These are phyloP conservation scores for Rhizopogon rudus DNA, from an alignment of 768 basidiomycete species.

Conservation along the genomic window DNA sequence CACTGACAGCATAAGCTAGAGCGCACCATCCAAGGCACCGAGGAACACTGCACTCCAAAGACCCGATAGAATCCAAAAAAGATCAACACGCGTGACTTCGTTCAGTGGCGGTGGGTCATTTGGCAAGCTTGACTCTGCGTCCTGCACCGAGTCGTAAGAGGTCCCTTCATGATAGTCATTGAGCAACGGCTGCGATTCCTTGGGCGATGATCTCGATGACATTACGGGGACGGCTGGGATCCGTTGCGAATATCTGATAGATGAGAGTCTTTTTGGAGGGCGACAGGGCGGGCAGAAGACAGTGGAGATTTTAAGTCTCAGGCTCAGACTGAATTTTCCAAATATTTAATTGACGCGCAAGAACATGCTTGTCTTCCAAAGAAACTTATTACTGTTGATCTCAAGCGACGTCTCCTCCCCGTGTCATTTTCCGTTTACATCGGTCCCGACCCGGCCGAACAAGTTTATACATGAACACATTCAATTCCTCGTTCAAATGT, in stretches of 20 bases:
- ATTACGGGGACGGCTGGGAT: constrained; percentile 15
- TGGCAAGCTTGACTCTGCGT: constrained; percentile 23
- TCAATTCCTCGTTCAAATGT: not conserved
- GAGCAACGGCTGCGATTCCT: constrained; percentile 58
- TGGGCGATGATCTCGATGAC: constrained; percentile 39
- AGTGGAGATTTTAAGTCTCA: constrained; percentile 2
- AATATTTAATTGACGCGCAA: constrained; percentile 6
- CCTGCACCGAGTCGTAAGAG: constrained; percentile 42
- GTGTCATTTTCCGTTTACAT: constrained; percentile 29
- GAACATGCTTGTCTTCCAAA: constrained; percentile 8
- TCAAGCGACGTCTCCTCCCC: constrained; percentile 12
- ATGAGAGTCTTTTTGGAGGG: constrained; percentile 2
- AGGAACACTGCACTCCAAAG: constrained; percentile 83
- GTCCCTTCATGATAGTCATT: constrained; percentile 32
- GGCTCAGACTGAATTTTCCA: constrained; percentile 1
- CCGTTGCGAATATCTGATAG: constrained; percentile 1
- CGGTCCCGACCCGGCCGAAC: constrained; percentile 18
- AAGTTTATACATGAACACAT: constrained; percentile 12
- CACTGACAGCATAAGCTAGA: constrained; percentile 1
- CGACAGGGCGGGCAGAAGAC: not conserved
- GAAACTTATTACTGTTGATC: constrained; percentile 19
- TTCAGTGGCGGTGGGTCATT: constrained; percentile 30
- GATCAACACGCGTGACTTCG: constrained; percentile 48
- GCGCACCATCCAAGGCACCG: constrained; percentile 77
- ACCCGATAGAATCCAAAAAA: constrained; percentile 68